Conservation (phyloP, 2,329 filamentous ascomycete species). For the Pseudogymnoascus sp. region DNA sequence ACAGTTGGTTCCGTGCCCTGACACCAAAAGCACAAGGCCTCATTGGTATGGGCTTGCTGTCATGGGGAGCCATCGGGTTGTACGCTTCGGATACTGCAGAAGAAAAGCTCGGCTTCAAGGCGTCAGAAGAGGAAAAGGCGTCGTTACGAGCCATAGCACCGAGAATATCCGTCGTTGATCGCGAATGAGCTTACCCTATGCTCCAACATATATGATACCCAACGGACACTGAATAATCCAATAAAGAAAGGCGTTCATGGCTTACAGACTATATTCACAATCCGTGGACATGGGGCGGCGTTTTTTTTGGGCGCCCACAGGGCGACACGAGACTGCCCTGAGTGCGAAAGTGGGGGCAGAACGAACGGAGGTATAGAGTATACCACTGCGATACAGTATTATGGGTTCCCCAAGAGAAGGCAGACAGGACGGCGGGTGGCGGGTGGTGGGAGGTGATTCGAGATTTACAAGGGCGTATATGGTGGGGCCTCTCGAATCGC, state of each 20-base stretch:
- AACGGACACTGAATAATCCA: too few species aligned
- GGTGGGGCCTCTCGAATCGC: not conserved
- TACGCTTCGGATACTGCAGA: slow-evolving; percentile 65
- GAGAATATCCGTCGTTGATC: slow-evolving; percentile 52
- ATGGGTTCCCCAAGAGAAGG: not conserved
- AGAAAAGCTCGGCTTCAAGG: slow-evolving; percentile 60
- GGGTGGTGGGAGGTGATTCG: not conserved
- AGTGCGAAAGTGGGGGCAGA: not conserved
- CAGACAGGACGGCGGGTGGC: not conserved
- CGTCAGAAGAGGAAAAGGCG: slow-evolving; percentile 64
- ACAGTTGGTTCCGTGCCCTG: slow-evolving; percentile 62
- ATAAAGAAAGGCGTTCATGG: not conserved
- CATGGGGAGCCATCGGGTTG: slow-evolving; percentile 67
- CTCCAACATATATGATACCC: not conserved
- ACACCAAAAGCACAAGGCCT: slow-evolving; percentile 59
- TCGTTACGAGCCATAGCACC: slow-evolving; percentile 54
- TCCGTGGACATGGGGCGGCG: not conserved
- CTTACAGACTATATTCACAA: not conserved
- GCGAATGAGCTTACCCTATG: slow-evolving; percentile 22
- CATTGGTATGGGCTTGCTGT: slow-evolving; percentile 65
- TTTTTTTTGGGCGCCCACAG: not conserved
- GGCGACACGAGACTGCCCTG: not conserved
- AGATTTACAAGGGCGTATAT: not conserved
- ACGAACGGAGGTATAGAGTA: not conserved
- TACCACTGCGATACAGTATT: not conserved